Evolutionary conservation across 495 filamentous ascomycete genomes (phyloP), one percentile per base, ranked within the genome.

Genomic region (Hyphodiscus hymeniophilus): DNA sequence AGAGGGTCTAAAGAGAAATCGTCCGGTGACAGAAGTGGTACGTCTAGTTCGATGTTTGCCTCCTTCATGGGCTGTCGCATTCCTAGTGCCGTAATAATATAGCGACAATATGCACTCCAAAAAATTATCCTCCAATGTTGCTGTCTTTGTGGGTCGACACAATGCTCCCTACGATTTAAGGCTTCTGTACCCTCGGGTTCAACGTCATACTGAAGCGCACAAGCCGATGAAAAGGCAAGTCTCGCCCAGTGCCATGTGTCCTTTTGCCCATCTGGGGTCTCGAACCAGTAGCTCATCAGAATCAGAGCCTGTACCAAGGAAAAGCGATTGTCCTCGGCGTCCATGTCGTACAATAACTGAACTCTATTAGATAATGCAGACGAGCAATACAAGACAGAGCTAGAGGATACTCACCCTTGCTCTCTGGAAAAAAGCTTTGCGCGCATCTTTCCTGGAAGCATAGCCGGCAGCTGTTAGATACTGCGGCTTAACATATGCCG

Each of bases 161-260:
- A n/a, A n/a, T n/a, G n/a, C n/a, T n/a, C n/a, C n/a, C n/a, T n/a
- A n/a, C n/a, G n/a, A n/a, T n/a, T n/a, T n/a, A n/a, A n/a, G n/a
- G n/a, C n/a, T n/a, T n/a, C n/a, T n/a, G n/a, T n/a, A n/a, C n/a
- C n/a, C n/a, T n/a, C n/a, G n/a, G n/a, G n/a, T n/a, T n/a, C n/a
- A n/a, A n/a, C n/a, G n/a, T n/a, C n/a, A n/a, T n/a, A n/a, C n/a
- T n/a, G n/a, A n/a, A n/a, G n/a, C 3, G 84, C 88, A 60, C 87
- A 82, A 42, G 84, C 84, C 18, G 89, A 63, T 34, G 84, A 89
- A 44, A 89, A 73, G 22, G 84, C 86, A 26, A 89, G 78, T 11
- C 85, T 85, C 81, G 89, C 87, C 85, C 85, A 90, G 58, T 90
- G 83, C 82, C 84, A 87, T n/a, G 83, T 87, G 58, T 89, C 86